Conservation (phyloP, 495 filamentous ascomycete species). For the Tirmania nivea region DNA sequence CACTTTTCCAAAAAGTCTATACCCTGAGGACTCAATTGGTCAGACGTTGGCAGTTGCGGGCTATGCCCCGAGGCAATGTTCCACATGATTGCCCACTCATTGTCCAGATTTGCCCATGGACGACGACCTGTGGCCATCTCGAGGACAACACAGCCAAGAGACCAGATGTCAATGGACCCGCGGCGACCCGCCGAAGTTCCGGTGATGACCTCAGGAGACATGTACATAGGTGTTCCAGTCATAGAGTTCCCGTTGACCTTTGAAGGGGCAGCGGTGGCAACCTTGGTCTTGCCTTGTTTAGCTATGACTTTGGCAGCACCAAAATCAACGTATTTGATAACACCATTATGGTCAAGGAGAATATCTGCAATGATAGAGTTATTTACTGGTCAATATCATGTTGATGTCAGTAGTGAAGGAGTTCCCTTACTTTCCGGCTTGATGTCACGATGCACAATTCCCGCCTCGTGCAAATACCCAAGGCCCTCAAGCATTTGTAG, state of each 20-base stretch:
- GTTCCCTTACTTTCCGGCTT: conserved; percentile 72
- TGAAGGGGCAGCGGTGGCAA: conserved; percentile 34
- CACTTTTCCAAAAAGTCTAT: conserved; percentile 76
- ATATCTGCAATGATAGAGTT: conserved; percentile 38
- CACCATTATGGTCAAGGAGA: conserved; percentile 86
- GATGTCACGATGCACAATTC: conserved; percentile 90
- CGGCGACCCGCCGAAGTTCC: conserved; percentile 51
- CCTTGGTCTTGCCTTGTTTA: conserved; percentile 70
- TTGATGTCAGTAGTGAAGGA: not conserved
- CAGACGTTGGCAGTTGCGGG: conserved; percentile 54
- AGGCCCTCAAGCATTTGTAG: conserved; percentile 89
- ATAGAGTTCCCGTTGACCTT: conserved; percentile 60
- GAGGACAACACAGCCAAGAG: conserved; percentile 83
- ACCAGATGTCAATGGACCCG: conserved; percentile 94
- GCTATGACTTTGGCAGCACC: conserved; percentile 95
- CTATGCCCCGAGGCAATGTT: conserved; percentile 94
- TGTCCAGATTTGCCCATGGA: conserved; percentile 92
- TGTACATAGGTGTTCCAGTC: conserved; percentile 98
- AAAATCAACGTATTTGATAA: conserved; percentile 98
- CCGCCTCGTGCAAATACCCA: conserved; percentile 75
- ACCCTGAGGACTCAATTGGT: conserved; percentile 65
- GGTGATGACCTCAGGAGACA: conserved; percentile 94
- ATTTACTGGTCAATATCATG: not conserved
- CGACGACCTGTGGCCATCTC: conserved; percentile 94
- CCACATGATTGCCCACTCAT: conserved; percentile 99